These are phyloP conservation scores for Colletotrichum sp. DNA, from an alignment of 2,329 filamentous ascomycete species.

Conservation along the genomic window DNA sequence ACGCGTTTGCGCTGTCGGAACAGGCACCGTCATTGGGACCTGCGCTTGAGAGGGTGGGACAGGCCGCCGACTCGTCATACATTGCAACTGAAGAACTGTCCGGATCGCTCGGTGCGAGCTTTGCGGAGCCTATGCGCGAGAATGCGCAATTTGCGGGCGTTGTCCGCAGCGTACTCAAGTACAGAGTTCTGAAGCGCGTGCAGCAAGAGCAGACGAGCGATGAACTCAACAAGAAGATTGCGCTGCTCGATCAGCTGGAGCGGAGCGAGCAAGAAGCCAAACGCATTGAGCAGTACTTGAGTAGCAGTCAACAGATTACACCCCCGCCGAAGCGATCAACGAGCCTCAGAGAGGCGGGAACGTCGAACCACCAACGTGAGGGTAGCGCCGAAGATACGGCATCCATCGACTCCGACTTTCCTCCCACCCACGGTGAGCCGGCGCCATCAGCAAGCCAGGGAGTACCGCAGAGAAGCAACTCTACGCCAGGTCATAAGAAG, in stretches of 20 bases:
- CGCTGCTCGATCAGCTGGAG: conserved; percentile 86
- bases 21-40: conserved; percentile 86
- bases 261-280: conserved; percentile 91
- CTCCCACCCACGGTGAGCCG: conserved; percentile 83
- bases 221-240: conserved; percentile 86
- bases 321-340: conserved; percentile 72
- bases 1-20: conserved; percentile 95
- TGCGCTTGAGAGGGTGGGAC: conserved; percentile 92
- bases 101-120: conserved; percentile 85
- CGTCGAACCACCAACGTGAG: conserved; percentile 56
- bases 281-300: conserved; percentile 92
- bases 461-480: conserved; percentile 57
- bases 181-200: conserved; percentile 90
- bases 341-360: conserved; percentile 55
- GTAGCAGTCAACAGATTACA: conserved; percentile 68
- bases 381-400: conserved; percentile 75
- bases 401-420: conserved; percentile 95
- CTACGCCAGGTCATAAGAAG: conserved; percentile 71
- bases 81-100: conserved; percentile 94
- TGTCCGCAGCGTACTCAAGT: conserved; percentile 85
- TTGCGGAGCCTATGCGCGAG: conserved; percentile 97
- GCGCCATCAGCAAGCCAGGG: conserved; percentile 78
- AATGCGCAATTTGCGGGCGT: conserved; percentile 97
- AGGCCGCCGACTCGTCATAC: conserved; percentile 95
- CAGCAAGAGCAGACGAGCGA: conserved; percentile 98